phyloP scores from a whole-genome alignment of 2,329 filamentous ascomycete genomes.

The Truncatella angustata region DNA sequence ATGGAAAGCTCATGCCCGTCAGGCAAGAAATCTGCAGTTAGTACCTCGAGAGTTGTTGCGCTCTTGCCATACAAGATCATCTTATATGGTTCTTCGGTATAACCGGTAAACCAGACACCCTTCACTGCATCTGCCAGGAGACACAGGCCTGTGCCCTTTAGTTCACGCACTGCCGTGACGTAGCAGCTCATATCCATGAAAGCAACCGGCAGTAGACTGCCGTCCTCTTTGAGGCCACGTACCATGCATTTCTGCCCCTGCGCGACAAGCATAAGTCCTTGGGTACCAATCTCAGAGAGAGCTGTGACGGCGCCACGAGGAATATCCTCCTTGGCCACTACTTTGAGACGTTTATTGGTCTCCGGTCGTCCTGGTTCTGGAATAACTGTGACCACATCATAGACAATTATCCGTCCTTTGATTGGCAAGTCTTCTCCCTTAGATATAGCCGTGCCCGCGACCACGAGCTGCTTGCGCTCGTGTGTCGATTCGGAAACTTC shows the following conservation, averaged over 20 bases:
- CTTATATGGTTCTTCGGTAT: conserved; percentile 94
- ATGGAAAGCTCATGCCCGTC: conserved; percentile 81
- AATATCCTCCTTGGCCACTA: conserved; percentile 86
- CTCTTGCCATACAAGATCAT: conserved; percentile 93
- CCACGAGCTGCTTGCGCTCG: conserved; percentile 77
- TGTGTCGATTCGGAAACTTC: conserved; percentile 91
- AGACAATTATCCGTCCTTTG: conserved; percentile 82
- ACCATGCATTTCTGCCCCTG: conserved; percentile 99
- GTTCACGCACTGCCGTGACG: conserved; percentile 78
- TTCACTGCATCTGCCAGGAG: conserved; percentile 89
- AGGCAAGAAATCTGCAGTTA: conserved; percentile 84
- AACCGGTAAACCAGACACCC: conserved; percentile 94
- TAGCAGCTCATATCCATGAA: conserved; percentile 98
- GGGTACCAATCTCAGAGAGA: conserved; percentile 78
- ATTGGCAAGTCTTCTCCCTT: conserved; percentile 88
- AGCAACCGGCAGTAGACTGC: conserved; percentile 85
- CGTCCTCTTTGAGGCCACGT: conserved; percentile 91
- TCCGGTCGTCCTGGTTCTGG: conserved; percentile 84
- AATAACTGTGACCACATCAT: conserved; percentile 88
- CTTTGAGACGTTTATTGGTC: conserved; percentile 80
- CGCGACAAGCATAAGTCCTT: conserved; percentile 83
- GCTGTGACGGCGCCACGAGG: conserved; percentile 88
- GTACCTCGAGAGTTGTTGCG: conserved; percentile 71
- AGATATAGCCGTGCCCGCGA: conserved; percentile 81
- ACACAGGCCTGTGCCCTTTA: conserved; percentile 80